Percentiles rank a stretch among this genome's conserved stretches.
Evolutionary conservation across 164 flowering plant species (phyloP).

Genomic region (Berberis vulgaris): DNA sequence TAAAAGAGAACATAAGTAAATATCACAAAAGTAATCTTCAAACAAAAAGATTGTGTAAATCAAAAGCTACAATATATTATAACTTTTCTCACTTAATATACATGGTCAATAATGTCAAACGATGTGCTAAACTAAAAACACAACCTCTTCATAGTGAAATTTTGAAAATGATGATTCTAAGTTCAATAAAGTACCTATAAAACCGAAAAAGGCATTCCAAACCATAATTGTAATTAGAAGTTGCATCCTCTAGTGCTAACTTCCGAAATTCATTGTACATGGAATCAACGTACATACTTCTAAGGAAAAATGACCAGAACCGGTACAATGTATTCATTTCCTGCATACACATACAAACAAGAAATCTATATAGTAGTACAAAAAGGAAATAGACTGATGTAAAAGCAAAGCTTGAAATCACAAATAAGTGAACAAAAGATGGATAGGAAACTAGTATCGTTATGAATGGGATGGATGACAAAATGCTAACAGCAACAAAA

Average conservation of each 20-base stretch:
- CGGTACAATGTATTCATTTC: constrained; percentile 96
- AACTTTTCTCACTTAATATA: no score
- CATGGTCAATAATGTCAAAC: no score
- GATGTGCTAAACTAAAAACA: no score
- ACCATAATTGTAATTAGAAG: constrained; percentile 81
- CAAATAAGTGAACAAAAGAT: no score
- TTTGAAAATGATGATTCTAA: not conserved
- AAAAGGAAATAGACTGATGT: not conserved
- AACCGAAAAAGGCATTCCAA: constrained; percentile 93
- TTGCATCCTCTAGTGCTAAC: constrained; percentile 87
- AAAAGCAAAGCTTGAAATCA: not conserved
- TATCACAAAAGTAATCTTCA: not conserved
- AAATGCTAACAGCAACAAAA: no score
- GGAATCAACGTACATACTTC: constrained; percentile 55
- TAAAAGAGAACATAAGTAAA: not conserved
- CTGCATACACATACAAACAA: constrained; percentile 31
- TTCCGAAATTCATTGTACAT: constrained; percentile 87
- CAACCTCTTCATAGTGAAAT: no score
- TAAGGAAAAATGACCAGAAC: constrained; percentile 88
- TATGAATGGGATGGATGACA: no score
- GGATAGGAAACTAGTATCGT: no score
- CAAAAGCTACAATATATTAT: not conserved
- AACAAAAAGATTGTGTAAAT: not conserved
- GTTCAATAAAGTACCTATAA: constrained; percentile 53
- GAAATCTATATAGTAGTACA: not conserved